phyloP scores from a whole-genome alignment of 306 rosid species.

The barrel medic (Medicago truncatula) region MtrunA17r5.0-ANR NC_053043.1:39384001-39384500 shows the following conservation, averaged over 20 bases:
- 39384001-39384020: too few relatives aligned
- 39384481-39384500: slow-evolving; percentile 5
- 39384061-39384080: too few relatives aligned
- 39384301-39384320: slow-evolving; percentile 21
- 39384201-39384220: slow-evolving; percentile 55
- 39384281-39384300: slow-evolving; percentile 36
- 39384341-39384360: slow-evolving; percentile 33
- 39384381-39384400: slow-evolving; percentile 27
- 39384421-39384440: slow-evolving; percentile 34
- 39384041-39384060: too few relatives aligned
- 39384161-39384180: not conserved
- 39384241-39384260: slow-evolving; percentile 32
- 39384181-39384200: slow-evolving; percentile 31
- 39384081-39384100: not conserved
- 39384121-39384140: slow-evolving; percentile 26
- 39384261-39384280: slow-evolving; percentile 42
- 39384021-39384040: too few relatives aligned
- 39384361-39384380: slow-evolving; percentile 35
- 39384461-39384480: not conserved
- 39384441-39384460: slow-evolving; percentile 18
- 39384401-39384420: slow-evolving; percentile 7
- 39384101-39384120: not conserved
- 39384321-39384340: not conserved
- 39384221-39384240: slow-evolving; percentile 29
- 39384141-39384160: not conserved